Percentiles rank a stretch among this genome's conserved stretches.
These are phyloP conservation scores for Penicillium vulpinum DNA, from an alignment of 2,329 filamentous ascomycete species.

Conservation along the genomic window DNA sequence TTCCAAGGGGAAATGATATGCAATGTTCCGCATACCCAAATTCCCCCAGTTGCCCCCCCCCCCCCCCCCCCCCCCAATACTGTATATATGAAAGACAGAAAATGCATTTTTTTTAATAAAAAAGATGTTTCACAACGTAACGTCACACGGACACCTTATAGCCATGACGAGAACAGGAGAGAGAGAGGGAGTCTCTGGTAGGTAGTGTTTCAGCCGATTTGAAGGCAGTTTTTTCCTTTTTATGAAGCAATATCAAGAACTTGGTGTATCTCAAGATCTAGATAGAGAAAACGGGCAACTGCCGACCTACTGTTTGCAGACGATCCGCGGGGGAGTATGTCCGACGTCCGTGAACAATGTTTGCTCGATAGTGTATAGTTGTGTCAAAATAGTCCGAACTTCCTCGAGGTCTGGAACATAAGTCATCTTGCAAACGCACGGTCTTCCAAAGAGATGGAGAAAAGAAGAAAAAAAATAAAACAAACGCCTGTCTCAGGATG, in stretches of 20 bases:
- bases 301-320: constrained; percentile 36
- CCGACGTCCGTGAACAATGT: constrained; percentile 28
- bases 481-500: constrained; percentile 9
- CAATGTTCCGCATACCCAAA: constrained; percentile 35
- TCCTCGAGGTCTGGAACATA: constrained; percentile 15
- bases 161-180: constrained; percentile 27
- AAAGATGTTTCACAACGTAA: constrained; percentile 42
- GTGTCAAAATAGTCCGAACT: constrained; percentile 24
- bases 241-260: neutral
- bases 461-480: constrained; percentile 5
- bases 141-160: constrained; percentile 37
- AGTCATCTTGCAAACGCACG: constrained; percentile 16
- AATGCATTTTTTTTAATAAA: constrained; percentile 30
- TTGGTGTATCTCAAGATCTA: neutral
- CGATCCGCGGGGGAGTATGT: constrained; percentile 18
- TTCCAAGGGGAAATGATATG: constrained; percentile 32
- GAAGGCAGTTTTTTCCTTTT: neutral
- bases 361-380: constrained; percentile 30
- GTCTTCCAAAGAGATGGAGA: too few species aligned
- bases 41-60: constrained; percentile 6
- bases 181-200: constrained; percentile 18
- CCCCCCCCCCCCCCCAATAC: too few species aligned
- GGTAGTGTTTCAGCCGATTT: constrained; percentile 26
- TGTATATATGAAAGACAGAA: neutral
- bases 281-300: constrained; percentile 21